These are phyloP conservation scores for Haberlea rhodopensis DNA, from an alignment of 257 asterid species.

Conservation along the genomic window DNA sequence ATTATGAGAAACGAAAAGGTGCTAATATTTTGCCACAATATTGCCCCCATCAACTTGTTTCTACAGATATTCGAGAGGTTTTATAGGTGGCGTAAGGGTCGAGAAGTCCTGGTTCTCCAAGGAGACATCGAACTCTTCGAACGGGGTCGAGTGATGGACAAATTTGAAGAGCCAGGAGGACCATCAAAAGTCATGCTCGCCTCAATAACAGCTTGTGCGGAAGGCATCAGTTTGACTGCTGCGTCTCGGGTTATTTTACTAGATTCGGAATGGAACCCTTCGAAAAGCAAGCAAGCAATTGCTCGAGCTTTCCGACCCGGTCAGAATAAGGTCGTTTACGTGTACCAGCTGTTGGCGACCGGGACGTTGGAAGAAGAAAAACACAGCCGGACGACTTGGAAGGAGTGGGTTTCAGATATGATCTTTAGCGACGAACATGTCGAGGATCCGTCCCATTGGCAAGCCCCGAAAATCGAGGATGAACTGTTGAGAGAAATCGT, in stretches of 20 bases:
- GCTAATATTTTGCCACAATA: slow-evolving; percentile 88
- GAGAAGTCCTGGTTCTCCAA: slow-evolving; percentile 83
- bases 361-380: slow-evolving; percentile 92
- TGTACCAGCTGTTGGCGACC: slow-evolving; percentile 81
- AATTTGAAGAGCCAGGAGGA: slow-evolving; percentile 84
- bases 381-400: slow-evolving; percentile 89
- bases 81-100: slow-evolving; percentile 83
- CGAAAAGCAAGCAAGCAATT: slow-evolving; percentile 95
- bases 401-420: slow-evolving; percentile 99
- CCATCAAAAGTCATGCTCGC: slow-evolving; percentile 92
- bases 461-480: slow-evolving; percentile 89
- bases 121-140: slow-evolving; percentile 97
- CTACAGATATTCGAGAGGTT: slow-evolving; percentile 70
- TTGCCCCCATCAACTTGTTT: slow-evolving; percentile 84
- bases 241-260: slow-evolving; percentile 87
- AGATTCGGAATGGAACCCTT: slow-evolving; percentile 98
- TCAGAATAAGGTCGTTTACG: slow-evolving; percentile 90
- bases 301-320: slow-evolving; percentile 96
- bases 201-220: slow-evolving; percentile 93
- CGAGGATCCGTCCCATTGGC: slow-evolving; percentile 95
- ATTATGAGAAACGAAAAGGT: slow-evolving; percentile 68
- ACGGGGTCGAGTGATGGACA: slow-evolving; percentile 87
- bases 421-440: slow-evolving; percentile 89
- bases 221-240: slow-evolving; percentile 91
- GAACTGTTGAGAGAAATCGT: slow-evolving; percentile 89